Conservation (phyloP, 805 yeast species). For the Wickerhamiella lipophila region DNA sequence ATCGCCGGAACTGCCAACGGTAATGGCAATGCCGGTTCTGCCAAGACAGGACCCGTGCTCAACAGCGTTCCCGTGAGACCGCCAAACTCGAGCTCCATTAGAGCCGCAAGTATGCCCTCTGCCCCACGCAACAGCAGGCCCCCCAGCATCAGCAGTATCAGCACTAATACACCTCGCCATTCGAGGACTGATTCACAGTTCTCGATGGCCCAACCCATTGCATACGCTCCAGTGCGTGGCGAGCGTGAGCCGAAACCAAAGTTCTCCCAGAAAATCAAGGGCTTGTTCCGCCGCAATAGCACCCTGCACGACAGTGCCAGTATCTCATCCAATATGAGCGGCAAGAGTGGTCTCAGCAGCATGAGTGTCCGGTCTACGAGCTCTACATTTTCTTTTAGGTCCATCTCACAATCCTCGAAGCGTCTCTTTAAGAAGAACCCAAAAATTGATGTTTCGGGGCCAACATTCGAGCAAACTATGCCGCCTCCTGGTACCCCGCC, state of each 20-base stretch:
- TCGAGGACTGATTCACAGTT: neutral
- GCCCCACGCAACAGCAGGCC: neutral
- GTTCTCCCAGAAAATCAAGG: constrained; percentile 8
- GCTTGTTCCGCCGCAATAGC: neutral
- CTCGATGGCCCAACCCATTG: constrained; percentile 1
- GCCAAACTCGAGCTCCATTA: neutral
- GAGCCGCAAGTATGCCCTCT: neutral
- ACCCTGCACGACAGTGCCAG: neutral
- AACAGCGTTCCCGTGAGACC: neutral
- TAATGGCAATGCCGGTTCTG: no score
- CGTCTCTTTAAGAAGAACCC: constrained; percentile 8
- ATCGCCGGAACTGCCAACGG: no score
- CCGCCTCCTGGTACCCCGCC: no score
- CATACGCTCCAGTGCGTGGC: constrained; percentile 4
- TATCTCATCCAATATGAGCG: constrained; percentile 7
- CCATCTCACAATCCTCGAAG: constrained; percentile 15
- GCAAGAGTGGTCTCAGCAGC: constrained; percentile 15
- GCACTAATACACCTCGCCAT: neutral
- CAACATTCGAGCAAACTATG: constrained; percentile 5
- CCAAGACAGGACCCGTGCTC: constrained; percentile 2
- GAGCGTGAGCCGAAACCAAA: constrained; percentile 4
- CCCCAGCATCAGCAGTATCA: neutral
- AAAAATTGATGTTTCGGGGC: neutral
- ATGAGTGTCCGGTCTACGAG: constrained; percentile 23
- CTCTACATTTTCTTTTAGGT: constrained; percentile 23